Evolutionary conservation across 164 flowering plant species (phyloP), one percentile per base, ranked within the genome.

Genomic region (Annona squamosa): DNA sequence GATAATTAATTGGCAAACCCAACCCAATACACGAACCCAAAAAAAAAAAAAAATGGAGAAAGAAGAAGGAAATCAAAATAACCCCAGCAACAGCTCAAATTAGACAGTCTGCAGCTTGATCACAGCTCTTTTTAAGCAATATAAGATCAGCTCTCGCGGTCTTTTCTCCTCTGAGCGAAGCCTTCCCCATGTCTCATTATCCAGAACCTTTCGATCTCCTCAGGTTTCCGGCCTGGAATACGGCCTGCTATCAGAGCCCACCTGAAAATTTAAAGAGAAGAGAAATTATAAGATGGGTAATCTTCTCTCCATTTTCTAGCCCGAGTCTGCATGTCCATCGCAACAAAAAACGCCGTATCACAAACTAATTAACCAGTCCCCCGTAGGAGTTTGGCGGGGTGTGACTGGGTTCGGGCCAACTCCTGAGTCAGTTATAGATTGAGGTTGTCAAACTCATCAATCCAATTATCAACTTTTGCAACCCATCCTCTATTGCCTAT

Each of bases 201-300:
- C 93, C 96, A 91, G 81, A 85, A 91, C 81, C 93, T 88, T 78
- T 91, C 93, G 70, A 91, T 85, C 77, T 91, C 96, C 75, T 91
- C 96, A 1, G 96, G 81, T 74, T 84, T 91, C 48, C 93, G 74
- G 0, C 96, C 93, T 3, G 96, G 96, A 72, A 91, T 78, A 61
- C 96, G 71, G 2, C 96, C 96, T 0, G 93, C 93, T 65, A 91
- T 91, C 65, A 91, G 66, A 16, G 47, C 82, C 96, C 96, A 91
- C 87, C 96, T 90, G 81, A 41, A 43, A 46, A 61, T 1, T 43
- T 52, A 61, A 26, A 26, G 37, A 26, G 37, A 26, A 26, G 37
- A 26, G 37, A 26, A 26, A 26, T 26, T 26, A 26, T 26, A 26
- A 26, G 37, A 26, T 26, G 37, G 37, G 37, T 26, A 26, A 26